Conservation (phyloP, 1,284 basidiomycete genomes). For the Psilocybe mexicana region DNA sequence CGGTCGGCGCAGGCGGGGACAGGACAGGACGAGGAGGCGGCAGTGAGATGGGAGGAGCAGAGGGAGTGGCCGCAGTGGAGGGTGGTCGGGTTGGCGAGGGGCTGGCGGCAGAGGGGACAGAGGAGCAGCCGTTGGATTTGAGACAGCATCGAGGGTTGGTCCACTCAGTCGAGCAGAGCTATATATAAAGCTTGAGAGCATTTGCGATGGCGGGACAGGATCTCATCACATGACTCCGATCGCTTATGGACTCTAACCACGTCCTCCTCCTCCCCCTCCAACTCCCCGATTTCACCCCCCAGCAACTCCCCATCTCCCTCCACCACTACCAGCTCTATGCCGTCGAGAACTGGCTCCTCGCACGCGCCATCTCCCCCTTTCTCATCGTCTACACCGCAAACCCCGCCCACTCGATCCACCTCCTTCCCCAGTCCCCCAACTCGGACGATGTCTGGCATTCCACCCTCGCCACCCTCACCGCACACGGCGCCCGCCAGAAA, state of each 20-base stretch:
- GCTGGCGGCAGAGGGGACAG: constrained; percentile 35
- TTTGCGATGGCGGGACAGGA: constrained; percentile 13
- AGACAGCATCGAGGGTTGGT: constrained; percentile 12
- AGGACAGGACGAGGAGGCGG: constrained; percentile 26
- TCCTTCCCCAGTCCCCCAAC: constrained; percentile 14
- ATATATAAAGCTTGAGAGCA: neutral
- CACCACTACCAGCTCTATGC: constrained; percentile 75
- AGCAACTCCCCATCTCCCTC: constrained; percentile 26
- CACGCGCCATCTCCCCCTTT: constrained; percentile 56
- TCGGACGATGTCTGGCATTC: constrained; percentile 42
- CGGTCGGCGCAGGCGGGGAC: constrained; percentile 27
- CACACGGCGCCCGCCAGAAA: constrained; percentile 66
- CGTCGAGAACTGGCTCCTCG: constrained; percentile 81
- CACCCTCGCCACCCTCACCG: constrained; percentile 57
- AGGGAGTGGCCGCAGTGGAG: constrained; percentile 46
- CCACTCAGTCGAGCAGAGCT: neutral
- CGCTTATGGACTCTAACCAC: constrained; percentile 9
- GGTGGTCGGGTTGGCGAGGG: constrained; percentile 35
- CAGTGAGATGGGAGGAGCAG: constrained; percentile 33
- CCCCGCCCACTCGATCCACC: constrained; percentile 56
- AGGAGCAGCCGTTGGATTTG: constrained; percentile 27
- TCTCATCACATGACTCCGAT: constrained; percentile 18
- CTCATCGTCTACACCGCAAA: constrained; percentile 77
- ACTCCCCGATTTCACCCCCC: constrained; percentile 32
- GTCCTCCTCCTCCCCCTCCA: constrained; percentile 33